phyloP scores from a whole-genome alignment of 2,329 filamentous ascomycete species.

The Monilinia fructicola region DNA sequence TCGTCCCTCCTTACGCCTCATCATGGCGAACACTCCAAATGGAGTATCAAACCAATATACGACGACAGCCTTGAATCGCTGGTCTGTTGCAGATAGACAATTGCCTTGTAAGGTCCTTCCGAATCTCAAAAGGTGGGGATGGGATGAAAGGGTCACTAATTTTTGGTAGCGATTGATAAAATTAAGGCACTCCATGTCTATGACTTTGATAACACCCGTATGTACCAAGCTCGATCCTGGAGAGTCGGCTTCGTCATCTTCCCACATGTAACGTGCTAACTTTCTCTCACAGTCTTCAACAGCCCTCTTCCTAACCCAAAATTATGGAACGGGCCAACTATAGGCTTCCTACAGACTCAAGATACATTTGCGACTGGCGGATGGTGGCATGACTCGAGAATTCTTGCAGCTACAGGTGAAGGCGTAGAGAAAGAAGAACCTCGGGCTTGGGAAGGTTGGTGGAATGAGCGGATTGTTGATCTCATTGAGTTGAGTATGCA shows the following conservation, averaged over 20 bases:
- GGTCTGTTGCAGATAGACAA: conserved; percentile 75
- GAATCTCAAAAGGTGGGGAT: neutral
- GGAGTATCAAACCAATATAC: conserved; percentile 47
- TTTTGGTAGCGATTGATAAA: conserved; percentile 54
- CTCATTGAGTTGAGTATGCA: conserved; percentile 78
- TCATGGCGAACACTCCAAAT: conserved; percentile 29
- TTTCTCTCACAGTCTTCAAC: conserved; percentile 67
- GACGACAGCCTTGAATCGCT: conserved; percentile 74
- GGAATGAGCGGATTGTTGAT: conserved; percentile 88
- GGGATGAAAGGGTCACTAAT: conserved; percentile 26
- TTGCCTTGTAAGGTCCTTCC: conserved; percentile 57
- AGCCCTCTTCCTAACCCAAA: conserved; percentile 87
- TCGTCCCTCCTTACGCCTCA: conserved; percentile 24
- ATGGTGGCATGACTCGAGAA: conserved; percentile 94
- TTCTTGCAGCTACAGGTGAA: conserved; percentile 82
- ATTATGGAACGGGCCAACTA: conserved; percentile 77
- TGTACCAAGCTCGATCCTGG: conserved; percentile 39
- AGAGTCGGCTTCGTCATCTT: too few species aligned
- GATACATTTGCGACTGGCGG: conserved; percentile 80
- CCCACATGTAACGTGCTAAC: neutral
- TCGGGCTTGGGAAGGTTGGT: conserved; percentile 87
- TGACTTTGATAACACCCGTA: conserved; percentile 96
- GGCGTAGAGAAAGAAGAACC: conserved; percentile 79
- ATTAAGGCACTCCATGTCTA: conserved; percentile 88
- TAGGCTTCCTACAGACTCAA: conserved; percentile 73